These are phyloP conservation scores for Citrus hindsii DNA, from an alignment of 345 rosid species.

Conservation along the genomic window DNA sequence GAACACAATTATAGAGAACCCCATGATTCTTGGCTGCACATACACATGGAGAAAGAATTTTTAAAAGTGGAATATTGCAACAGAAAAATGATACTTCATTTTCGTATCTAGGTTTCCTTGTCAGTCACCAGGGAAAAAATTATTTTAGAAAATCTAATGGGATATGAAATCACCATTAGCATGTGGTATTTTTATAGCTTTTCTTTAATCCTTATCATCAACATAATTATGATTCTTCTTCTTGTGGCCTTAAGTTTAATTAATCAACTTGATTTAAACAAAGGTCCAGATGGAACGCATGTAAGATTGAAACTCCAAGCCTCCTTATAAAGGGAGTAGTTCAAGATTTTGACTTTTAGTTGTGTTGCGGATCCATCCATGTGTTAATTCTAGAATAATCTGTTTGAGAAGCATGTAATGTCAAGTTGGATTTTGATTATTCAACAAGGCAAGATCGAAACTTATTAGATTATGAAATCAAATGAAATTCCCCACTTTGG, in stretches of 20 bases:
- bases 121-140: conserved; percentile 9
- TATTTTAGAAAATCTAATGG: background rate
- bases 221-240: conserved; percentile 28
- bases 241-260: conserved; percentile 17
- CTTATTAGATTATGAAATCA: conserved; percentile 29
- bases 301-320: conserved; percentile 19
- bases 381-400: conserved; percentile 15
- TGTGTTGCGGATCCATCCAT: conserved; percentile 10
- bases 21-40: conserved; percentile 38
- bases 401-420: conserved; percentile 14
- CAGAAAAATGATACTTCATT: conserved; percentile 35
- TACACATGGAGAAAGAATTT: conserved; percentile 19
- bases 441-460: background rate
- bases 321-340: conserved; percentile 7
- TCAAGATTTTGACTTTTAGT: conserved; percentile 15
- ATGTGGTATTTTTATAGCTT: conserved; percentile 13
- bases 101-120: conserved; percentile 19
- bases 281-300: conserved; percentile 35
- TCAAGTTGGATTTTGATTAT: conserved; percentile 28
- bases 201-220: conserved; percentile 20
- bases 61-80: conserved; percentile 11
- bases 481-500: conserved; percentile 32
- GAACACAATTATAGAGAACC: conserved; percentile 37
- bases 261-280: conserved; percentile 23
- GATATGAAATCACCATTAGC: conserved; percentile 23